Percentiles rank a stretch among this genome's conserved stretches.
Conservation (phyloP, 495 filamentous ascomycete genomes). For the Penicillium simplicissimum region DNA sequence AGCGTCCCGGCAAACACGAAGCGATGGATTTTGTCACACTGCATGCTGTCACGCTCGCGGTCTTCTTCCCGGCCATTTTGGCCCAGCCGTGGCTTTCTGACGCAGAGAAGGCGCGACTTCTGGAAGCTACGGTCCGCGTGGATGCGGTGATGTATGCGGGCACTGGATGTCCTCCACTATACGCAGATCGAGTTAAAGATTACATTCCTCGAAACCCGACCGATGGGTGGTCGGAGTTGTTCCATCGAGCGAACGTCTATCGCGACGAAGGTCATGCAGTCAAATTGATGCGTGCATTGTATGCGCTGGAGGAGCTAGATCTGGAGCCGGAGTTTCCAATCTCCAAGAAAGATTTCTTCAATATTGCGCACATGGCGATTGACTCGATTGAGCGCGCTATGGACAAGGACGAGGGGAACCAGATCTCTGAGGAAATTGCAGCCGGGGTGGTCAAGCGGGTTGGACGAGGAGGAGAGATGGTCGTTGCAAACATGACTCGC, state of each 20-base stretch:
- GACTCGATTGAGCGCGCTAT: background rate
- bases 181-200: background rate
- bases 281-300: background rate
- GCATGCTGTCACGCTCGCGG: background rate
- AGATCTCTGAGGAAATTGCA: background rate
- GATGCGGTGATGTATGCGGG: slow-evolving; percentile 2
- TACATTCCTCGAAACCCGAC: background rate
- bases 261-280: background rate
- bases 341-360: background rate
- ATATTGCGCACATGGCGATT: background rate
- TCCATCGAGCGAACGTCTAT: background rate
- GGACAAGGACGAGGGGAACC: background rate
- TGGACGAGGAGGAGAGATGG: background rate
- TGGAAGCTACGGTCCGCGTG: background rate
- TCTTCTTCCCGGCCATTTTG: background rate
- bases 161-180: background rate
- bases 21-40: background rate
- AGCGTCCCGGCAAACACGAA: background rate
- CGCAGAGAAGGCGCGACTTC: background rate
- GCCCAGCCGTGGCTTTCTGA: background rate
- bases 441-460: background rate
- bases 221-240: background rate
- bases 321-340: background rate
- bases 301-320: background rate
- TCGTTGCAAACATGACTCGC: background rate